Base-by-base conservation (phyloP, 73 alveolate genomes). In the Paramecium biaurelia region DNA sequence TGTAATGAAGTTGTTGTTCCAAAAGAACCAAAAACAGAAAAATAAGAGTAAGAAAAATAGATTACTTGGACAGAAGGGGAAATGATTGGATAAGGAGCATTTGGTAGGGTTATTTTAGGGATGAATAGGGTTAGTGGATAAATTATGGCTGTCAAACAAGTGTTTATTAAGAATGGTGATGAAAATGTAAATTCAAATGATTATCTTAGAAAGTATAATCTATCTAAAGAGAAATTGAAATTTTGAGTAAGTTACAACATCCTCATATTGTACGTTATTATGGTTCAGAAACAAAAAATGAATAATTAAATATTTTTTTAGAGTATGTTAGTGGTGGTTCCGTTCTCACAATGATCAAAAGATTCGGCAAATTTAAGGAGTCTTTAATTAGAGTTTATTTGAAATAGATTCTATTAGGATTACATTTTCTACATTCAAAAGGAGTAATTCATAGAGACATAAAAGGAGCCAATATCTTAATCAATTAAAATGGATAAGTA, bases 91-190 rank as follows among this genome's bases (percentile, higher is more conserved):
- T 86, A 92, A 85, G 99, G 99, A 0, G 95, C 99, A 5, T 98
- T 95, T 95, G 99, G 99, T 5, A 92, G 93, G 85, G 99, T 98
- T 43, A 94, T 95, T 67, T 93, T 96, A 94, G 98, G 98, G 23
- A 86, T 97, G 86, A 94, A 97, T 59, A 86, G 67, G 49, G 92
- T 87, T 2, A 98, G 95, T 47, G 99, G 99, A 2, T 72, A 93
- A 58, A 85, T 94, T 2, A 87, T 94, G 45, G 99, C 99, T 18
- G 98, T 98, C 56, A 96, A 96, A 85, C 53, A 85, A 30, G 93
- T 95, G 23, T 89, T 41, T 35, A 28, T 92, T 32, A 92, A 30
- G 47, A 86, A 82, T 34, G 85, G 84, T 1, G 92, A 63, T 53
- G 90, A 82, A 21, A 32, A 30, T 26, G 38, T 58, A 38, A 32